A percentile compares a stretch with the other conserved stretches of the same genome.
phyloP scores from a whole-genome alignment of 2,329 filamentous ascomycete genomes.

The Nemania sp. region DNA sequence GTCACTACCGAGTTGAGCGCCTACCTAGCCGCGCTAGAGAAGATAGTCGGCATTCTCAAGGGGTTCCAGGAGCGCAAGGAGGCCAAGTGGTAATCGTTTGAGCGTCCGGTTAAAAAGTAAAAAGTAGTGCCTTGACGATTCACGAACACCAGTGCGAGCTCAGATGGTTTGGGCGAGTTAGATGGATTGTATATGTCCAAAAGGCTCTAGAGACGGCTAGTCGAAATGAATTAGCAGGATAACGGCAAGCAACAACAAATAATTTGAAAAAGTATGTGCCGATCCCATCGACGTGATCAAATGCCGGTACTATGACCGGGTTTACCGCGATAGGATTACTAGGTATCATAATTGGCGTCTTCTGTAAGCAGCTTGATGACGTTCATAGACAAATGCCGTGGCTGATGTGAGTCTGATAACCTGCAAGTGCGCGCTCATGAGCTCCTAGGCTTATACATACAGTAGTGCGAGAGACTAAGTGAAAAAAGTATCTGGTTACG shows the following conservation, averaged over 20 bases:
- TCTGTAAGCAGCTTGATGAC: neutral
- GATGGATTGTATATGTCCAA: constrained; percentile 4
- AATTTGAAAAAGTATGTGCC: neutral
- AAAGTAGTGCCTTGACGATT: neutral
- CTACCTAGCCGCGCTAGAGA: constrained; percentile 84
- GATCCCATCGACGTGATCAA: neutral
- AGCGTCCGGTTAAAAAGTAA: neutral
- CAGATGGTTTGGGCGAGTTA: constrained; percentile 13
- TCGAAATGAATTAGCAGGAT: constrained; percentile 4
- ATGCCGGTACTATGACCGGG: neutral
- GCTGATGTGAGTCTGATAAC: neutral
- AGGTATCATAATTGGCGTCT: neutral
- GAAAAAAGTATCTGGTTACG: too few species aligned
- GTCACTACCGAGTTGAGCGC: constrained; percentile 72
- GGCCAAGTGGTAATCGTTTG: constrained; percentile 64
- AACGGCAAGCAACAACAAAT: neutral
- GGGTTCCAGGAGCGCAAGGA: constrained; percentile 67
- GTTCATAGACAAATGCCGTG: neutral
- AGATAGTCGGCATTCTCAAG: constrained; percentile 80
- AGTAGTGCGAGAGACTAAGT: too few species aligned
- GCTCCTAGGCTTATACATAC: neutral
- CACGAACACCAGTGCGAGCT: constrained; percentile 1
- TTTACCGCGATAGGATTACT: neutral
- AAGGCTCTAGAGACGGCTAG: constrained; percentile 1
- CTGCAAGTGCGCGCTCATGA: neutral